phyloP scores from a whole-genome alignment of 257 asterid species.

The Solanum chilense region DNA sequence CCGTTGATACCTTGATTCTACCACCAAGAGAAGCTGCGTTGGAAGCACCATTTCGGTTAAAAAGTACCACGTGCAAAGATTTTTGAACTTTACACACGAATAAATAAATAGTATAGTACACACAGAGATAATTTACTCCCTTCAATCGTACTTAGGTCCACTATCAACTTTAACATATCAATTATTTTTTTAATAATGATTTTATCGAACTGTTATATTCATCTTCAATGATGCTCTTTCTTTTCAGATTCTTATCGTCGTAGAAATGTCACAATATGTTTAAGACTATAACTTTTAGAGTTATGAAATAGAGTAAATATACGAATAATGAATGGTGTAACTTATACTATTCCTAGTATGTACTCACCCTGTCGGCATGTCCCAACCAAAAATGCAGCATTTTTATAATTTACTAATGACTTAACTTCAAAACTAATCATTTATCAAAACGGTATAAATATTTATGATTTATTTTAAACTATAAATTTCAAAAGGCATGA shows the following conservation, averaged over 20 bases:
- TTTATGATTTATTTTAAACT: no score
- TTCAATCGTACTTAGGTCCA: background rate
- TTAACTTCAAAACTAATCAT: no score
- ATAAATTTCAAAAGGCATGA: background rate
- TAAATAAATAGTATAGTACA: background rate
- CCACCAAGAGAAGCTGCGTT: constrained; percentile 69
- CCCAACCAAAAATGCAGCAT: background rate
- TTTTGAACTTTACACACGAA: background rate
- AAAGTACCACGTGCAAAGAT: background rate
- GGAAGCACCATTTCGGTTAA: background rate
- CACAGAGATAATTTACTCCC: background rate
- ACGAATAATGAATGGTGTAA: background rate
- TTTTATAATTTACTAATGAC: background rate
- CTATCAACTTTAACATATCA: background rate
- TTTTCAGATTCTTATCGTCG: background rate
- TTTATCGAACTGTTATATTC: background rate
- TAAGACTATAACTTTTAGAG: background rate
- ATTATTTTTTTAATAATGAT: background rate
- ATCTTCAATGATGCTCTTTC: background rate
- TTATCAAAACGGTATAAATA: no score
- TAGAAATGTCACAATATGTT: background rate
- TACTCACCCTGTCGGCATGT: no score
- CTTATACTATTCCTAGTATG: background rate
- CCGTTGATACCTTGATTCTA: constrained; percentile 82
- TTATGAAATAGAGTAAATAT: background rate